These are phyloP conservation scores for Globisporangium megalacanthum DNA, from an alignment of 352 stramenopile genomes.

Conservation along the genomic window DNA sequence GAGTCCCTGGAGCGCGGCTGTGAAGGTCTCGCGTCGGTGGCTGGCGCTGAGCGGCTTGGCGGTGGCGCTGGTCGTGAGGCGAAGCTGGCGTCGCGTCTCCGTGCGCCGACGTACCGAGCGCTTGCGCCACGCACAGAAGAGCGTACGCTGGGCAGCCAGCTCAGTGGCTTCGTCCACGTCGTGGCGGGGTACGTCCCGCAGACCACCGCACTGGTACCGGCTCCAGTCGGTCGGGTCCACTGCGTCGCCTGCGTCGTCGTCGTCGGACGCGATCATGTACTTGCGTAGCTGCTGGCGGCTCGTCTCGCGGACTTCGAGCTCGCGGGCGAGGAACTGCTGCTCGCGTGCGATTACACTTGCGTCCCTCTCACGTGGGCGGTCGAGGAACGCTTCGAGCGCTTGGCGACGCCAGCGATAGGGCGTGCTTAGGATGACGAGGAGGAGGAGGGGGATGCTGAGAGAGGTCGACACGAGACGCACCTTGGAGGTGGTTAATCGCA, in stretches of 20 bases:
- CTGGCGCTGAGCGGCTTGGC: slow-evolving; percentile 8
- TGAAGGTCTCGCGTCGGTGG: not conserved
- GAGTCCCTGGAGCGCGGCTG: not conserved
- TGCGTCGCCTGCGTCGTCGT: slow-evolving; percentile 23
- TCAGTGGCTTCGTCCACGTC: slow-evolving; percentile 49
- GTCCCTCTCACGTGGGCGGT: slow-evolving; percentile 34
- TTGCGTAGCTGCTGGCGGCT: slow-evolving; percentile 52
- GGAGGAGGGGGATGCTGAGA: no score
- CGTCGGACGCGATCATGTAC: slow-evolving; percentile 68
- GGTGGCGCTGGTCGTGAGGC: slow-evolving; percentile 16
- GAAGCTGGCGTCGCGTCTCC: slow-evolving; percentile 26
- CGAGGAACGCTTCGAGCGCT: slow-evolving; percentile 46
- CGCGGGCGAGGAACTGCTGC: slow-evolving; percentile 51
- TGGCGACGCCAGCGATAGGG: not conserved
- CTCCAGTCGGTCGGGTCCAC: slow-evolving; percentile 60
- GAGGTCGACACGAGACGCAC: slow-evolving; percentile 7
- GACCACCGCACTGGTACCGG: slow-evolving; percentile 44
- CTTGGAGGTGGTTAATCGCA: slow-evolving; percentile 51
- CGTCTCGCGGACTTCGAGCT: slow-evolving; percentile 48
- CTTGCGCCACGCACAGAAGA: slow-evolving; percentile 51
- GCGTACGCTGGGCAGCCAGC: slow-evolving; percentile 38
- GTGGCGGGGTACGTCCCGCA: slow-evolving; percentile 31
- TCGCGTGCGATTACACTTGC: slow-evolving; percentile 33
- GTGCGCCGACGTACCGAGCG: slow-evolving; percentile 34
- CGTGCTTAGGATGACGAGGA: no score